Evolutionary conservation across 345 rosid species (phyloP), one percentile per base, ranked within the genome.

Genomic region (Brassica nigra): DNA sequence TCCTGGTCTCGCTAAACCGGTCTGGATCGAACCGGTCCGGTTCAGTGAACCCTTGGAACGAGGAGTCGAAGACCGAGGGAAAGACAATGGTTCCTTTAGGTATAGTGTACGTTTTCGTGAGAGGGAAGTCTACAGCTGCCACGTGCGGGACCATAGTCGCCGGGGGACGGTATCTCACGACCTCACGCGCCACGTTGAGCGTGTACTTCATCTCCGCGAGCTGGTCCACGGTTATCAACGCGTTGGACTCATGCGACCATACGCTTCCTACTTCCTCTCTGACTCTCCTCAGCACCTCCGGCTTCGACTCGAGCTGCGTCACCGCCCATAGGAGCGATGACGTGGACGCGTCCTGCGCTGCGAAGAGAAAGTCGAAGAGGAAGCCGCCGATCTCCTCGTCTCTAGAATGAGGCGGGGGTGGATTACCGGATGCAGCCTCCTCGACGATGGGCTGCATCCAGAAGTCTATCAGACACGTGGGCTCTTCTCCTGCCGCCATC

Each of bases 291-390:
- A 92, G 69, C 28, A 90, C 92, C 9, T 87, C 87, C 1, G 96
- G 97, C 59, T 94, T 90, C 8, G 91, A 89, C 16, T 94, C 98
- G 1, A 94, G 95, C 44, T 85, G 76, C 4, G 91, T 27, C 64
- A 92, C 86, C 3, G 97, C 94, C 97, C 98, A 92, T 2, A 92
- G 84, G 1, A 94, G 88, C 12, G 97, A 90, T 10, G 95, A 92
- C 1, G 98, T 89, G 23, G 98, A 94, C 3, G 98, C 97, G 67
- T 94, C 98, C 31, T 94, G 98, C 0, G 98, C 89, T 0, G 97
- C 97, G 36, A 90, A 90, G 74, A 94, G 87, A 81, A 92, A 94
- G 74, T 92, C 97, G 11, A 94, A 92, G 8, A 94, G 87, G 75
- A 87, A 84, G 11, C 90, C 84, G 0, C 93, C 97, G 39, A 90